A percentile compares a stretch with the other conserved stretches of the same genome.
phyloP scores from a whole-genome alignment of 2,329 filamentous ascomycete species.

The Fusarium oxysporum region DNA sequence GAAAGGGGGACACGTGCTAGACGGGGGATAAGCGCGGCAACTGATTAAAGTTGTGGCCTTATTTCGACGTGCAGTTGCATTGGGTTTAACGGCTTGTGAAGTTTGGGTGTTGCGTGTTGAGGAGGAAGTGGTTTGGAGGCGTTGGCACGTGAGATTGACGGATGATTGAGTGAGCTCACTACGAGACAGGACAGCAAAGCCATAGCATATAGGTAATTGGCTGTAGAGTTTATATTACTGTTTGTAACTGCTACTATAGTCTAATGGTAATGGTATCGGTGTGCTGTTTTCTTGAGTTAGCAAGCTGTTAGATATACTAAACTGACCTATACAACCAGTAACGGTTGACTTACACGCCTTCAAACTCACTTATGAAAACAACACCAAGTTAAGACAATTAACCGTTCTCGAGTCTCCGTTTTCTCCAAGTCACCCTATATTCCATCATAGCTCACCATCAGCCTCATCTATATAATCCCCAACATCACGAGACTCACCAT shows the following conservation, averaged over 20 bases:
- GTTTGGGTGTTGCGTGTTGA: constrained; percentile 20
- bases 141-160: constrained; percentile 8
- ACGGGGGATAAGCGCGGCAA: constrained; percentile 23
- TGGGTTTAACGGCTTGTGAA: background rate
- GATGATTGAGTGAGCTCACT: constrained; percentile 6
- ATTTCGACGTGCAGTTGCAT: constrained; percentile 5
- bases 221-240: background rate
- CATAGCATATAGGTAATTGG: background rate
- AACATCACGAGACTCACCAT: constrained; percentile 2
- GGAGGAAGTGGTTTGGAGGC: constrained; percentile 4
- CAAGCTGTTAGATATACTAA: background rate
- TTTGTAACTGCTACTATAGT: background rate
- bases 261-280: accelerated
- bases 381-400: background rate
- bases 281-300: background rate
- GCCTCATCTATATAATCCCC: background rate
- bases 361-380: background rate
- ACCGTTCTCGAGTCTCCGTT: accelerated
- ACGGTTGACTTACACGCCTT: background rate
- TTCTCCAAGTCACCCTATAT: background rate
- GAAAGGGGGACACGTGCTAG: constrained; percentile 3
- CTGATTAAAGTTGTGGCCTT: constrained; percentile 23
- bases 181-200: background rate
- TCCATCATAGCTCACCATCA: background rate
- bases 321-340: background rate